Base-by-base conservation (phyloP, 192 early-diverging fungal species). In the Podila epigama region DNA sequence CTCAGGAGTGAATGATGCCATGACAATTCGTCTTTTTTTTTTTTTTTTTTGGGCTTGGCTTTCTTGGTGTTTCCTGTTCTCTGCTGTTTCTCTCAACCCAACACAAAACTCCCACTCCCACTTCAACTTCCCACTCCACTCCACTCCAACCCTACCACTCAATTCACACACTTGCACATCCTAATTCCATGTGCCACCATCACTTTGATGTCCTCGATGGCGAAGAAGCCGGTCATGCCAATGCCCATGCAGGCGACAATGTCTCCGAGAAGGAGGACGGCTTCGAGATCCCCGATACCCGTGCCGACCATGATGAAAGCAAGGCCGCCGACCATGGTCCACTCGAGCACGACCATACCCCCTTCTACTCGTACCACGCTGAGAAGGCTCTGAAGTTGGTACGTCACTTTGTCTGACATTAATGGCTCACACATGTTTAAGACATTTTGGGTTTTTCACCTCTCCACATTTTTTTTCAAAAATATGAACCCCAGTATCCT, bases 321-420 rank as follows among this genome's bases (percentile, higher is more conserved):
- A 57, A 57, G 36, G 34, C 66, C 60, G 52, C 60, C 51, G 70
- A 75, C 58, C 70, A 34, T 25, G 60, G 27, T 5, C 35, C 60
- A 10, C 57, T 59, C 34, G 70, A 57, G 34, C 72, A 68, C 33
- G 72, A 63, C 15, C 53, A 77, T 56, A 77, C 73, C n/a, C 73
- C 73, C 16, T 77, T 64, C 37, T 77, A 68, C 57, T 77, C 73
- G 10, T 77, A 77, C 56, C 66, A 77, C 29, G 57, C 60, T 2
- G 73, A 77, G 66, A 77, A 68, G 66, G 73, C 73, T 0, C 25
- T 77, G 55, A 77, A 68, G 66, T 41, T 77, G 53, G 73, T 77
- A 66, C 48, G 66, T 75, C 39, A 9, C 0, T 37, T 16, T 35
- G 5, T 51, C 13, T 12, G 35, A 9, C 34, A 25, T 5, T n/a